A percentile compares a stretch with the other conserved stretches of the same genome.
Conservation (phyloP, 371 early-diverging fungal species). For the Fennellomyces sp. region DNA sequence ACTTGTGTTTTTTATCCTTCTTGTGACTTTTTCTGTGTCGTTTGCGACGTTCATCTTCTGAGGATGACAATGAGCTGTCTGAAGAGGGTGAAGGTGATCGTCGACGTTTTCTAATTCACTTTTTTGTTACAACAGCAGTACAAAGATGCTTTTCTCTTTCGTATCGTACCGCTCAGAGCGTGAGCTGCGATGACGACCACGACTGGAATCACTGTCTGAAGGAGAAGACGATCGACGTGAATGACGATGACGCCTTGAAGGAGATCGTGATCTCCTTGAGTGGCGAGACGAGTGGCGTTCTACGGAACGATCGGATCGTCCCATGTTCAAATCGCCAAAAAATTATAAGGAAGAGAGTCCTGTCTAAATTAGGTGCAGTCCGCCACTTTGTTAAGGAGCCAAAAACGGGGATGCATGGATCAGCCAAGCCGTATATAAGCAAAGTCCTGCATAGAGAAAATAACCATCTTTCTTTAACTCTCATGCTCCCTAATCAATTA, state of each 20-base stretch:
- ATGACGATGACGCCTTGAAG: conserved; percentile 6
- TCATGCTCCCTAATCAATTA: conserved; percentile 1
- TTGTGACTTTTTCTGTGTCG: conserved; percentile 18
- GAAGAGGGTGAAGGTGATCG: conserved; percentile 10
- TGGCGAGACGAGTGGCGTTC: conserved; percentile 1
- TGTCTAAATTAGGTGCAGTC: no score
- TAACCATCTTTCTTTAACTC: not conserved
- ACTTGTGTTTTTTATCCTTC: conserved; percentile 36
- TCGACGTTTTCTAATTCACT: no score
- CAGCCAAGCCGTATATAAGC: not conserved
- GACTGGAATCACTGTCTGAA: conserved; percentile 2
- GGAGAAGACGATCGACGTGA: conserved; percentile 8
- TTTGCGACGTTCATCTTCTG: conserved; percentile 12
- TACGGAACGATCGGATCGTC: conserved; percentile 10
- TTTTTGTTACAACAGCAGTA: no score
- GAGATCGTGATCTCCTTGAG: conserved; percentile 3
- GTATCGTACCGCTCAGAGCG: not conserved
- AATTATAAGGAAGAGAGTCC: not conserved
- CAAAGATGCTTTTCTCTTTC: no score
- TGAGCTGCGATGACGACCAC: not conserved
- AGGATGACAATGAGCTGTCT: conserved; percentile 8
- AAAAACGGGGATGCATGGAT: not conserved
- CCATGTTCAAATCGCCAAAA: not conserved
- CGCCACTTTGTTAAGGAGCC: no score
- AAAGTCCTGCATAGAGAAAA: not conserved